phyloP scores from a whole-genome alignment of 2,329 filamentous ascomycete species.

The Graphiopsis chlorocephala region DNA sequence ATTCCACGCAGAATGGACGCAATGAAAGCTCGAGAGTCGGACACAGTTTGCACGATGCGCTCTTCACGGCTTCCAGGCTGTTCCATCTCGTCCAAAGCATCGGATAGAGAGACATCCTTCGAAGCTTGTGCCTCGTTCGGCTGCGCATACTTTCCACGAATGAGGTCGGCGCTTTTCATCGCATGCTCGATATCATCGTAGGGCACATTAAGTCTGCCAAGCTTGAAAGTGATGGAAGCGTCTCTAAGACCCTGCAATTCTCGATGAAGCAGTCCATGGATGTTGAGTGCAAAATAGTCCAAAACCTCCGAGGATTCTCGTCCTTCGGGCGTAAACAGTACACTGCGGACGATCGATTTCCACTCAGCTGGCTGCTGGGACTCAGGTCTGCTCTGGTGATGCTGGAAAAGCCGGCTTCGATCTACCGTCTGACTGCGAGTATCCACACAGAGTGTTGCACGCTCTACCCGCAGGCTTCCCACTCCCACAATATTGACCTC shows the following conservation, averaged over 20 bases:
- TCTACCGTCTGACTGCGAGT: constrained; percentile 90
- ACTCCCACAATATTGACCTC: constrained; percentile 75
- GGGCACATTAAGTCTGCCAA: constrained; percentile 85
- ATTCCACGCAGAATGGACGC: constrained; percentile 87
- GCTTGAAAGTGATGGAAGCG: constrained; percentile 83
- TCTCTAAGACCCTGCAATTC: constrained; percentile 84
- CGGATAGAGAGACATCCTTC: constrained; percentile 62
- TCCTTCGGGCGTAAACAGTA: constrained; percentile 84
- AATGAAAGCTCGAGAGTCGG: constrained; percentile 88
- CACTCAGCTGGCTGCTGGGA: constrained; percentile 82
- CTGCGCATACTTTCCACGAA: constrained; percentile 41
- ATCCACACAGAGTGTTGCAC: constrained; percentile 81
- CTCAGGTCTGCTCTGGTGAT: constrained; percentile 62
- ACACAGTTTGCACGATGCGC: constrained; percentile 74
- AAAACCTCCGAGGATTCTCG: constrained; percentile 81
- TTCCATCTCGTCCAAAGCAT: constrained; percentile 72
- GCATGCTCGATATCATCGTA: constrained; percentile 78
- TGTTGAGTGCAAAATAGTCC: constrained; percentile 82
- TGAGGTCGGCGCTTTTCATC: constrained; percentile 52
- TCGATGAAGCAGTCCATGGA: constrained; percentile 86
- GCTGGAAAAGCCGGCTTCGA: constrained; percentile 82
- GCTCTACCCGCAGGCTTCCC: constrained; percentile 80
- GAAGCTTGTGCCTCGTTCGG: constrained; percentile 31
- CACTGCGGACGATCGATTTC: constrained; percentile 81
- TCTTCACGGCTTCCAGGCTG: constrained; percentile 65